A percentile compares a stretch with the other conserved stretches of the same genome.
Evolutionary conservation across 306 rosid species (phyloP).

Genomic region (Amphicarpaea edgeworthii): DNA sequence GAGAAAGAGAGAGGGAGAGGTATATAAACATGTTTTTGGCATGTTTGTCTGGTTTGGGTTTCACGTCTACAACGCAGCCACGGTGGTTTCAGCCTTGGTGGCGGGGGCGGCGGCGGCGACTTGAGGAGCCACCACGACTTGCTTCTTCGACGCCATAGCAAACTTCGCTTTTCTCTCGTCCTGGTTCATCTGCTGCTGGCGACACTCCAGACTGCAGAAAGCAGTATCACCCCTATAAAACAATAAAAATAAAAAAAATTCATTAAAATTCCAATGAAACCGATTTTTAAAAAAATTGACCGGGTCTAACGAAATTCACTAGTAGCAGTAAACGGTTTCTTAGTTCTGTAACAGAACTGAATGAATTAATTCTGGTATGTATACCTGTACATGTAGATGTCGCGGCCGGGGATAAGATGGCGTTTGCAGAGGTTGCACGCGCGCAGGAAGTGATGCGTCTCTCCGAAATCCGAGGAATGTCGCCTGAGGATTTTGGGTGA

Average conservation of each 20-base stretch:
- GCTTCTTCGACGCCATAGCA: slow-evolving; percentile 57
- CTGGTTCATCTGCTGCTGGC: slow-evolving; percentile 77
- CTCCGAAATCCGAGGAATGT: slow-evolving; percentile 49
- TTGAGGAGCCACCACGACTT: slow-evolving; percentile 45
- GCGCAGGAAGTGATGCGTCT: slow-evolving; percentile 66
- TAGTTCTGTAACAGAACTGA: slow-evolving; percentile 13
- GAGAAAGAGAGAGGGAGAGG: neutral
- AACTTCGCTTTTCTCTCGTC: slow-evolving; percentile 79
- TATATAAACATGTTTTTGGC: slow-evolving; percentile 29
- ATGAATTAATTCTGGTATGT: too few species aligned
- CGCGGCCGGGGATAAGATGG: slow-evolving; percentile 68
- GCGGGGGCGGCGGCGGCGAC: slow-evolving; percentile 42
- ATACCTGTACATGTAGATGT: slow-evolving; percentile 92
- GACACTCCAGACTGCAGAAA: slow-evolving; percentile 87
- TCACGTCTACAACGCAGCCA: slow-evolving; percentile 61
- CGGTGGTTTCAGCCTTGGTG: slow-evolving; percentile 66
- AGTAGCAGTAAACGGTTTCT: too few species aligned
- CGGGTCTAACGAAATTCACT: too few species aligned
- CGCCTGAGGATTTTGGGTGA: slow-evolving; percentile 51
- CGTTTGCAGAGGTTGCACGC: slow-evolving; percentile 77
- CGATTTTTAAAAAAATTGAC: neutral
- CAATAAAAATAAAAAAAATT: neutral
- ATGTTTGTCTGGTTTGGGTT: neutral
- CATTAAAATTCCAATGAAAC: neutral
- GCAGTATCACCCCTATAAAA: slow-evolving; percentile 77